These are phyloP conservation scores for Aspergillus sclerotioniger DNA, from an alignment of 495 filamentous ascomycete genomes.

Conservation along the genomic window DNA sequence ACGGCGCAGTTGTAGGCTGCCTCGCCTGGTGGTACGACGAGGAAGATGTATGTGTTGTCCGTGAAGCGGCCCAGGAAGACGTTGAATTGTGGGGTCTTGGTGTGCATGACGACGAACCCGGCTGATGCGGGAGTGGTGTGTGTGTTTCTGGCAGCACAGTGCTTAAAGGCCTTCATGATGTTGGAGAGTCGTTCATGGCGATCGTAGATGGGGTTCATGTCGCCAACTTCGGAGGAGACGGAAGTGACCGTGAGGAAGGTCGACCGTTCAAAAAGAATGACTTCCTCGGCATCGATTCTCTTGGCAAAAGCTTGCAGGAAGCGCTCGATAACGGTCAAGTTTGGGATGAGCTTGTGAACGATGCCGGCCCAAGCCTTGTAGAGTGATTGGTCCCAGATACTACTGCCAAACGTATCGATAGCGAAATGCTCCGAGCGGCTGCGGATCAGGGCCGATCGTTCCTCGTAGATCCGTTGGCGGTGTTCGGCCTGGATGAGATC, in stretches of 20 bases:
- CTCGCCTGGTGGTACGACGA: conserved; percentile 84
- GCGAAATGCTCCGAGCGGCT: conserved; percentile 70
- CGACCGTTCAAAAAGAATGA: conserved; percentile 92
- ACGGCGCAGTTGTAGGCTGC: conserved; percentile 83
- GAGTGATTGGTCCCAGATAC: conserved; percentile 97
- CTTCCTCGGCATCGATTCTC: conserved; percentile 85
- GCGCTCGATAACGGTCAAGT: conserved; percentile 82
- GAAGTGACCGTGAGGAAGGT: conserved; percentile 92
- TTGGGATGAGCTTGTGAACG: conserved; percentile 93
- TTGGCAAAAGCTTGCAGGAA: conserved; percentile 76
- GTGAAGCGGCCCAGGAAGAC: conserved; percentile 92
- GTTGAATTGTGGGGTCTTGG: conserved; percentile 73
- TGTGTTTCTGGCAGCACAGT: conserved; percentile 62
- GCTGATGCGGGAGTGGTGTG: conserved; percentile 51
- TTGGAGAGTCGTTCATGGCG: conserved; percentile 92
- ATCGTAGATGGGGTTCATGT: conserved; percentile 81
- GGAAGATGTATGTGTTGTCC: conserved; percentile 92
- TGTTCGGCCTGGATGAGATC: conserved; percentile 84
- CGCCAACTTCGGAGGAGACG: conserved; percentile 69
- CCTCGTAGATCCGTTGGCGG: conserved; percentile 76
- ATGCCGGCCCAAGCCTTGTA: conserved; percentile 98
- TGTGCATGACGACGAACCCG: conserved; percentile 64
- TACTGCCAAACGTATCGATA: conserved; percentile 79
- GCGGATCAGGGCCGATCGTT: conserved; percentile 69
- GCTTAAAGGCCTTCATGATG: conserved; percentile 97